A percentile compares a stretch with the other conserved stretches of the same genome.
phyloP scores from a whole-genome alignment of 345 rosid species.

The Arabidopsis arenosa region DNA sequence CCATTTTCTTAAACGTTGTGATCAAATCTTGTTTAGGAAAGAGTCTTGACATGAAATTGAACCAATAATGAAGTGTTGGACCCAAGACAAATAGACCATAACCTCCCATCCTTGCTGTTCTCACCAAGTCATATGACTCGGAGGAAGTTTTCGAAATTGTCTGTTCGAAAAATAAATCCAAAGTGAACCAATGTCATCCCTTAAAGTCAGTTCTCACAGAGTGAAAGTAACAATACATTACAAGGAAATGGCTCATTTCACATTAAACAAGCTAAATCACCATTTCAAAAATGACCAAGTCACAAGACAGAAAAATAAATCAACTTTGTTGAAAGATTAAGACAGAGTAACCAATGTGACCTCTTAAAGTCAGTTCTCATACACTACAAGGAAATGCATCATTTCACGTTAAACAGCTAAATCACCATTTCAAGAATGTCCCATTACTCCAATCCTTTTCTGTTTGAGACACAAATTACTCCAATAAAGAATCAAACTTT shows the following conservation, averaged over 20 bases:
- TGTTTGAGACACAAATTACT: no score
- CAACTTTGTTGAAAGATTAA: no score
- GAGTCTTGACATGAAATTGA: conserved; percentile 69
- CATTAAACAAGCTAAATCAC: background rate
- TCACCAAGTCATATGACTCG: conserved; percentile 68
- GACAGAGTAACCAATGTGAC: no score
- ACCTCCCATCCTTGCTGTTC: conserved; percentile 82
- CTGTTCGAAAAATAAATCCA: conserved; percentile 36
- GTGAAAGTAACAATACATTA: background rate
- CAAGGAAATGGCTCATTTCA: background rate
- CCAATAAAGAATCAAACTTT: no score
- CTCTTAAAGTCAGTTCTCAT: no score
- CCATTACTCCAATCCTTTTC: no score
- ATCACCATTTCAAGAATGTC: background rate
- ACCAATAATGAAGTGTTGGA: conserved; percentile 83
- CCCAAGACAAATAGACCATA: conserved; percentile 77
- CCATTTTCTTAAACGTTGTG: conserved; percentile 79
- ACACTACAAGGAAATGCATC: background rate
- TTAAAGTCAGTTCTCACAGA: background rate
- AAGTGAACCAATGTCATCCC: background rate
- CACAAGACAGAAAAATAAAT: no score
- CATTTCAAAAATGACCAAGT: background rate
- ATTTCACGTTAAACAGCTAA: no score
- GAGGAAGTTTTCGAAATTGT: conserved; percentile 50
- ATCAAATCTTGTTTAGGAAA: conserved; percentile 73